phyloP scores from a whole-genome alignment of 2,329 filamentous ascomycete genomes.

The Colletotrichum sp. region DNA sequence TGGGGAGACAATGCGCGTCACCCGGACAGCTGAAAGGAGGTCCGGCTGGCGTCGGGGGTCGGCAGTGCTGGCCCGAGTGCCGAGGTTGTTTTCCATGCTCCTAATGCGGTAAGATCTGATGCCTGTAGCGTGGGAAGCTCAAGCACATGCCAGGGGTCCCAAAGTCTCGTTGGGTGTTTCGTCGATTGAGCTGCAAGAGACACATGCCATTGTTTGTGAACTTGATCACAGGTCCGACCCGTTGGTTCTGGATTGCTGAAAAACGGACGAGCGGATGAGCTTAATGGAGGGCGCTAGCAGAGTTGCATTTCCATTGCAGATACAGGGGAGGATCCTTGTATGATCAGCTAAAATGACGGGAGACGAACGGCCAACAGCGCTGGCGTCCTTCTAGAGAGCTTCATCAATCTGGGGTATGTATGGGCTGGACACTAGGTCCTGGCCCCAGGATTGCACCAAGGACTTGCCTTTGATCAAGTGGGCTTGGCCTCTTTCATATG shows the following conservation, averaged over 20 bases:
- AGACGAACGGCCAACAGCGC: not conserved
- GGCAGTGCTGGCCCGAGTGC: slow-evolving; percentile 17
- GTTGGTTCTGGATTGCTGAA: not conserved
- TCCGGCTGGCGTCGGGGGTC: slow-evolving; percentile 19
- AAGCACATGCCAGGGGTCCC: slow-evolving; percentile 16
- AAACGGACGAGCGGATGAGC: not conserved
- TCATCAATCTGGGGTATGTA: not conserved
- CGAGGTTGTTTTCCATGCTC: slow-evolving; percentile 8
- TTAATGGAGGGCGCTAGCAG: not conserved
- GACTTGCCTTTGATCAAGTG: not conserved
- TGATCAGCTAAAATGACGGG: not conserved
- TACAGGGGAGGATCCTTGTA: not conserved
- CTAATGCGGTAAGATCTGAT: not conserved
- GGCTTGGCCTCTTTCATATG: not conserved
- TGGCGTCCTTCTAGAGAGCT: not conserved
- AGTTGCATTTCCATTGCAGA: not conserved
- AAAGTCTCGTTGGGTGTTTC: not conserved
- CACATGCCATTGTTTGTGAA: not conserved
- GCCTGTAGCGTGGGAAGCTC: slow-evolving; percentile 5
- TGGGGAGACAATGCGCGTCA: not conserved
- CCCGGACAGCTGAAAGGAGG: slow-evolving; percentile 12
- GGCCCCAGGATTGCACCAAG: not conserved
- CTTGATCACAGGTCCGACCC: not conserved
- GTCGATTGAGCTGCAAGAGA: not conserved
- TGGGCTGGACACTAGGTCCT: not conserved